Percentiles rank a stretch among this genome's conserved stretches.
Conservation (phyloP, 2,329 filamentous ascomycete genomes). For the Ophiostoma sp. region DNA sequence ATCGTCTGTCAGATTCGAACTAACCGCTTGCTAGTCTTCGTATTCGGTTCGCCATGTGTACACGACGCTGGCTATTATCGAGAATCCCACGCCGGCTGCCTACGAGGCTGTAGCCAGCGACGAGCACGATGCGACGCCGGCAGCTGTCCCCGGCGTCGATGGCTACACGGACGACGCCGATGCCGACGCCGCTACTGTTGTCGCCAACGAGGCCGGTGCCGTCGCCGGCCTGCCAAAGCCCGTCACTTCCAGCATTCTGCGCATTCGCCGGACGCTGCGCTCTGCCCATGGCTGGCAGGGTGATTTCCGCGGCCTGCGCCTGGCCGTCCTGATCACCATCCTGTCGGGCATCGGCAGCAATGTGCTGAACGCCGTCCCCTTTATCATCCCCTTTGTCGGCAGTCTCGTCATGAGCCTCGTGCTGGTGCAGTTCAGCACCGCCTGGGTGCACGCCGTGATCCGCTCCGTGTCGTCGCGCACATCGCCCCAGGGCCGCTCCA, state of each 20-base stretch:
- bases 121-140: conserved; percentile 27
- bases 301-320: conserved; percentile 63
- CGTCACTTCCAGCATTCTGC: conserved; percentile 48
- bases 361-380: conserved; percentile 40
- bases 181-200: conserved; percentile 28
- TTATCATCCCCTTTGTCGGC: conserved; percentile 37
- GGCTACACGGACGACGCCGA: conserved; percentile 35
- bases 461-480: conserved; percentile 43
- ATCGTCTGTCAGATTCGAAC: background rate
- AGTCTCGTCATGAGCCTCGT: conserved; percentile 52
- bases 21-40: conserved; percentile 34
- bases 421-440: conserved; percentile 63
- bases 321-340: conserved; percentile 39
- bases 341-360: conserved; percentile 36
- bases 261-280: conserved; percentile 51
- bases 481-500: conserved; percentile 41
- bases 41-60: conserved; percentile 50
- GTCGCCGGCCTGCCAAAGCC: conserved; percentile 36
- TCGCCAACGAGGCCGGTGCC: conserved; percentile 34
- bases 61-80: conserved; percentile 52
- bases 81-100: conserved; percentile 51
- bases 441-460: conserved; percentile 84
- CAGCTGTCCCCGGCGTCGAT: conserved; percentile 23
- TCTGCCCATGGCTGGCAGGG: conserved; percentile 58
- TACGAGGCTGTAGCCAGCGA: conserved; percentile 48